phyloP scores from a whole-genome alignment of 2,329 filamentous ascomycete genomes.

The Massarina eburnea region DNA sequence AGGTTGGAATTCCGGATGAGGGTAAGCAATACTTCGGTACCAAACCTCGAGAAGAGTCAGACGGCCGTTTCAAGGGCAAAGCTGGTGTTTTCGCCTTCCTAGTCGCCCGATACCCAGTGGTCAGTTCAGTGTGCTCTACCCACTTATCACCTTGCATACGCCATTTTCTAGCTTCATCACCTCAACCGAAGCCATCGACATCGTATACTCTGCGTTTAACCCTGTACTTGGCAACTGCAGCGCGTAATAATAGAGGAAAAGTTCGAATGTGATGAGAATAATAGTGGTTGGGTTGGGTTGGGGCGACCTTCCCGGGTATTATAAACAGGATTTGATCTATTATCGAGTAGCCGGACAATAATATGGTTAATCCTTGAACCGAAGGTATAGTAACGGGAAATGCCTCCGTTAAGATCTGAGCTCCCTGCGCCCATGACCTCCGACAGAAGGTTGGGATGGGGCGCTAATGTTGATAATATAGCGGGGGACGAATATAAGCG shows the following conservation, averaged over 20 bases:
- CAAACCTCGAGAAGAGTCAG: neutral
- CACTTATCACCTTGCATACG: neutral
- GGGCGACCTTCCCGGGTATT: slow-evolving; percentile 27
- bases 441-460: too few species aligned
- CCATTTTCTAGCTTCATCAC: neutral
- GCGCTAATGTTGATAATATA: neutral
- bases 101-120: too few species aligned
- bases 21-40: neutral
- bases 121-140: neutral
- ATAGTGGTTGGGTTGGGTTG: slow-evolving; percentile 6
- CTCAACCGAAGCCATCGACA: neutral
- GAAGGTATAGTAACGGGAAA: slow-evolving; percentile 17
- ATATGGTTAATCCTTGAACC: slow-evolving; percentile 1
- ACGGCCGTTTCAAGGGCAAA: neutral
- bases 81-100: too few species aligned
- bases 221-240: slow-evolving; percentile 3
- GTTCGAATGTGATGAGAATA: neutral
- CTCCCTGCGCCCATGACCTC: neutral
- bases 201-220: neutral
- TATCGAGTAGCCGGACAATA: neutral
- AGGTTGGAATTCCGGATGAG: neutral
- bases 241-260: neutral
- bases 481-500: neutral
- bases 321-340: slow-evolving; percentile 22
- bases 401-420: slow-evolving; percentile 16